Evolutionary conservation across 192 early-diverging fungal genomes (phyloP), one percentile per base, ranked within the genome.

Genomic region (Mortierella hygrophila): DNA sequence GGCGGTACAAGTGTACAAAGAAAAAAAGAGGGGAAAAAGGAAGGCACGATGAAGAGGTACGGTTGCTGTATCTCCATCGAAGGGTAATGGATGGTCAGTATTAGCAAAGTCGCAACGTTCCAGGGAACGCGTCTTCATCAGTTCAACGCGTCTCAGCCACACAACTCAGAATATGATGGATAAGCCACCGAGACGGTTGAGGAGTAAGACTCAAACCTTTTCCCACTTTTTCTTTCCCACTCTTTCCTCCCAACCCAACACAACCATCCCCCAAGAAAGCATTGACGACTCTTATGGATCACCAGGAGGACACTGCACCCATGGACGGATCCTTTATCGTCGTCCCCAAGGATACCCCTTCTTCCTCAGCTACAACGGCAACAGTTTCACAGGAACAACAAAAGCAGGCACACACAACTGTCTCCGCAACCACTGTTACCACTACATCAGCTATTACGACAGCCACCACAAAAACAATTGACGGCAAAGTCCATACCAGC

Each of bases 301-400:
- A 70, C 11, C 74, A 70, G 1, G 65, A 75, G 71, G 71, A 46
- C 44, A 10, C 21, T 20, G 7, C 18, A 10, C 40, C 42, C 35
- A 68, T 82, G 63, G 80, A 82, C 38, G 80, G 65, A 1, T 82
- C 80, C 2, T 75, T 82, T 20, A 71, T 82, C 26, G 63, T 82
- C 13, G 29, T 76, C 18, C 46, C 80, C 23, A 75, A 47, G n/a
- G 73, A 81, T 40, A n/a, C 60, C 38, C 29, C 37, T 44, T 44
- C 81, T 16, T 71, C 76, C 6, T 32, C 72, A 3, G 68, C 44
- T 13, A 47, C 41, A 40, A 32, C 69, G 11, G 0, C 11, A 42
- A 54, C 26, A 52, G n/a, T 6, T 13, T 35, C 8, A 42, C 49
- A 40, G 52, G 44, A 16, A 46, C 70, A 49, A 41, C 63, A 38